phyloP scores from a whole-genome alignment of 805 yeast genomes.

The Teunomyces kruisii region DNA sequence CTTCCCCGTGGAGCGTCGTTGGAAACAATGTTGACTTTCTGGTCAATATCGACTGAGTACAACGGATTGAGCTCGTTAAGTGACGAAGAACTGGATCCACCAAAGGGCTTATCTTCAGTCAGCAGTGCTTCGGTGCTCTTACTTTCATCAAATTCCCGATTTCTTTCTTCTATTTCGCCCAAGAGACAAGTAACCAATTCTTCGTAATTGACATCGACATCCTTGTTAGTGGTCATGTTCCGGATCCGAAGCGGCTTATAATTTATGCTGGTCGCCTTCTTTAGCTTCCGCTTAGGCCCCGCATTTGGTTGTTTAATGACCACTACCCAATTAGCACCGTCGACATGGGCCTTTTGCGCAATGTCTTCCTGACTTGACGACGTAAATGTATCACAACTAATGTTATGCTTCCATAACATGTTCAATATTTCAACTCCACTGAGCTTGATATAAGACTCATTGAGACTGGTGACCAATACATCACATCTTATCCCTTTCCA shows the following conservation, averaged over 20 bases:
- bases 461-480: conserved; percentile 72
- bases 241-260: conserved; percentile 78
- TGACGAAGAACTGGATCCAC: conserved; percentile 12
- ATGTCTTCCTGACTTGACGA: conserved; percentile 57
- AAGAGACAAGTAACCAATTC: conserved; percentile 51
- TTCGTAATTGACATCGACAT: conserved; percentile 68
- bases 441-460: conserved; percentile 53
- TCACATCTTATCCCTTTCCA: conserved; percentile 61
- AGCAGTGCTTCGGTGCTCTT: conserved; percentile 20
- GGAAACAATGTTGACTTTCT: conserved; percentile 64
- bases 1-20: conserved; percentile 82
- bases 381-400: conserved; percentile 64
- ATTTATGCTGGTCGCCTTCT: conserved; percentile 34
- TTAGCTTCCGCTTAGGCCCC: conserved; percentile 29
- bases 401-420: conserved; percentile 71
- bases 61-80: conserved; percentile 10
- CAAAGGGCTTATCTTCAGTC: conserved; percentile 1
- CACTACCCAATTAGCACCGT: conserved; percentile 76
- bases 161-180: conserved; percentile 27
- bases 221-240: conserved; percentile 58
- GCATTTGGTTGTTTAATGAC: conserved; percentile 66
- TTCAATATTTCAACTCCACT: conserved; percentile 64
- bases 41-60: conserved; percentile 36
- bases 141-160: conserved; percentile 13
- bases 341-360: conserved; percentile 57